These are phyloP conservation scores for Yamadazyma insecticola DNA, from an alignment of 805 yeast species.

Conservation along the genomic window DNA sequence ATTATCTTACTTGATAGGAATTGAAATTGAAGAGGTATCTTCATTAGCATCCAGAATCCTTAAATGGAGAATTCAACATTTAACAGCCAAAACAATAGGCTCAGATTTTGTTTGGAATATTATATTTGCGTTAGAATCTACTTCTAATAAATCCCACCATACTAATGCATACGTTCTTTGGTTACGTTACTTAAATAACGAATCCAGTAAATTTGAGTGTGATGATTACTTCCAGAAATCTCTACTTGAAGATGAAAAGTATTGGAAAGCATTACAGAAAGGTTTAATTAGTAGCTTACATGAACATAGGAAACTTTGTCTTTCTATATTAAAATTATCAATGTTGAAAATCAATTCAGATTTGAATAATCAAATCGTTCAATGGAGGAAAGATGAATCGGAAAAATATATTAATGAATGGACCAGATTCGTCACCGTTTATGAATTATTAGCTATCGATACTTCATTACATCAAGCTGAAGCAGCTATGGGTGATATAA, in stretches of 20 bases:
- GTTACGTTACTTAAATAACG: slow-evolving; percentile 45
- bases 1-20: slow-evolving; percentile 21
- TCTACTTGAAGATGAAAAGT: slow-evolving; percentile 24
- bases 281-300: slow-evolving; percentile 55
- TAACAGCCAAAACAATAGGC: slow-evolving; percentile 16
- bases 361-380: slow-evolving; percentile 30
- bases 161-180: slow-evolving; percentile 50
- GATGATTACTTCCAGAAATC: slow-evolving; percentile 19
- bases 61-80: slow-evolving; percentile 49
- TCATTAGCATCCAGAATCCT: slow-evolving; percentile 34
- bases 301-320: slow-evolving; percentile 64
- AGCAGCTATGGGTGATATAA: slow-evolving; percentile 66
- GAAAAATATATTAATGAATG: slow-evolving; percentile 47
- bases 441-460: slow-evolving; percentile 78
- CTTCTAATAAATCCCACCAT: slow-evolving; percentile 18
- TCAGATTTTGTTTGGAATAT: slow-evolving; percentile 41
- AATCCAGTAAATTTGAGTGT: slow-evolving; percentile 6
- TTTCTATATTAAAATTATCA: slow-evolving; percentile 62
- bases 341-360: slow-evolving; percentile 42
- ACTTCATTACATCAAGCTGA: slow-evolving; percentile 82
- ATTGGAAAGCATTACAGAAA: slow-evolving; percentile 55
- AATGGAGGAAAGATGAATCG: slow-evolving; percentile 35
- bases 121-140: slow-evolving; percentile 31
- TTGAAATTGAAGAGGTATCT: slow-evolving; percentile 35
- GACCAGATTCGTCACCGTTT: slow-evolving; percentile 69